These are phyloP conservation scores for Rhizopus stolonifer DNA, from an alignment of 371 early-diverging fungal genomes.

Conservation along the genomic window DNA sequence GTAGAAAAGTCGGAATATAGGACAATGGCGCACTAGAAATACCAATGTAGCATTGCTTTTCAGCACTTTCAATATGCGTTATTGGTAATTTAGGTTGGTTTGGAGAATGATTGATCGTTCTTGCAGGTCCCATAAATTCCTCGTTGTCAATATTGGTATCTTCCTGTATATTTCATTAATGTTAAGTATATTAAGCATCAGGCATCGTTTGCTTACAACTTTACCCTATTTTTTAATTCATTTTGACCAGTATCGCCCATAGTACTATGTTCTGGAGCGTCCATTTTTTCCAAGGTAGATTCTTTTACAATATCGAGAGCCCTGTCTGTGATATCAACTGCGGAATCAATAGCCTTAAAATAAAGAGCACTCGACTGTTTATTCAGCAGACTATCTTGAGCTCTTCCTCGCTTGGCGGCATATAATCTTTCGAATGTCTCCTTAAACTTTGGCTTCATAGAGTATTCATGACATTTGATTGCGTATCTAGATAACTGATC, in stretches of 20 bases:
- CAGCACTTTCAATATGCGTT: background rate
- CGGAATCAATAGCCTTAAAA: slow-evolving; percentile 8
- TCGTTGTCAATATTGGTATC: background rate
- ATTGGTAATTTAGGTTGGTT: slow-evolving; percentile 8
- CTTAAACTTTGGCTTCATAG: slow-evolving; percentile 5
- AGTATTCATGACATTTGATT: slow-evolving; percentile 8
- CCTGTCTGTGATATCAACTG: slow-evolving; percentile 12
- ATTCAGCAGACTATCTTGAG: background rate
- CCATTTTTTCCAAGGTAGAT: slow-evolving; percentile 7
- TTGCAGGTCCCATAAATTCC: slow-evolving; percentile 6
- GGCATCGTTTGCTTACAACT: too few species aligned
- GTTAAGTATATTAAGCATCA: slow-evolving; percentile 9
- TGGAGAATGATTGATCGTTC: slow-evolving; percentile 4
- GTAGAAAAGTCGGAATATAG: slow-evolving; percentile 1
- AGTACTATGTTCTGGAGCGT: too few species aligned
- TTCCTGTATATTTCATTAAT: slow-evolving; percentile 20
- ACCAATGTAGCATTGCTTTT: slow-evolving; percentile 1
- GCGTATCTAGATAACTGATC: slow-evolving; percentile 12
- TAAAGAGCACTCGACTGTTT: slow-evolving; percentile 4
- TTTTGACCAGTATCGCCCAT: too few species aligned
- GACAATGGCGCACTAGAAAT: slow-evolving; percentile 1
- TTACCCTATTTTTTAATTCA: too few species aligned
- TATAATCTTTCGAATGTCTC: slow-evolving; percentile 12
- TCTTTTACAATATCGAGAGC: slow-evolving; percentile 12
- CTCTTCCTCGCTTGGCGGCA: slow-evolving; percentile 10